Base-by-base conservation (phyloP, 2,329 filamentous ascomycete genomes). In the Neodidymelliopsis sp. region DNA sequence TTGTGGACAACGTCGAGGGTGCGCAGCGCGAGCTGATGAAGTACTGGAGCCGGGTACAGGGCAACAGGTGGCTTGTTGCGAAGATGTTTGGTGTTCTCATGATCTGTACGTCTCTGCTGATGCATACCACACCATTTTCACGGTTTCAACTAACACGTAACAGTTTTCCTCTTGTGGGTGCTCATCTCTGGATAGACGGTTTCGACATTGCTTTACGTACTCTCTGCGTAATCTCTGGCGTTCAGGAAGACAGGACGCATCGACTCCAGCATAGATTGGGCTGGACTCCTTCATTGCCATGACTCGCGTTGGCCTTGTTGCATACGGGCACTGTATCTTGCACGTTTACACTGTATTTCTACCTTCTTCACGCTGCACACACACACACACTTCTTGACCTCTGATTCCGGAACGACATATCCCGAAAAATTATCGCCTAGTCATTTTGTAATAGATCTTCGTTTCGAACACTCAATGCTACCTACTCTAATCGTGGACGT, bases 1-100 rank as follows among this genome's bases (percentile, higher is more conserved):
- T 99, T 5, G 93, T 99, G 44, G 93, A 97, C 67, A 99, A 99
- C 64, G 93, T 99, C n/a, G 85, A 96, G 67, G 94, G 94, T 13
- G 94, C 94, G 5, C 94, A 99, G 71, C 83, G 92, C 56, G 93
- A 99, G 75, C 73, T 99, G 67, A 84, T 99, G 76, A 97, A 97
- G 74, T 99, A 97, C 75, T 99, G 94, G 93, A 88, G 85, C 20
- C 83, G 92, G 29, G 92, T 97, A 20, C 94, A 91, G 47, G 91
- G 92, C 55, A 99, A 99, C 77, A 83, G 94, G 57, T 97, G 93
- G 94, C 77, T 99, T 57, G 87, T 97, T 62, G 91, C 91, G 22
- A 81, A 80, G 78, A 89, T 89, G 86, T 89, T 89, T 74, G 86
- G 93, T 53, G 90, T 97, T 38, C 75, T 97, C 63, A 97, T 97